Evolutionary conservation across 2,329 filamentous ascomycete genomes (phyloP).

Genomic region (Scleromitrula shiraiana): DNA sequence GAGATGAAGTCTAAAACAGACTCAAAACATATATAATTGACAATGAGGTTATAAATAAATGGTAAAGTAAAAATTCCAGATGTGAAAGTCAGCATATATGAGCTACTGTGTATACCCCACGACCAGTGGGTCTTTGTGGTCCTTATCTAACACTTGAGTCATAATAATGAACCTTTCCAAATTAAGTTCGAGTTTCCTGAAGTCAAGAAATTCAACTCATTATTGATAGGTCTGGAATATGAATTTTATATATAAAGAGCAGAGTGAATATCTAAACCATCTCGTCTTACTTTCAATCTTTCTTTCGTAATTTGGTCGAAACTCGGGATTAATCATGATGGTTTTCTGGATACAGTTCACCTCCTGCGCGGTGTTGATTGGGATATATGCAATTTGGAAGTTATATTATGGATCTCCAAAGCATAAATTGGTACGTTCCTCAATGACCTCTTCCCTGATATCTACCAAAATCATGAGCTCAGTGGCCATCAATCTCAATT

Average conservation of each 20-base stretch:
- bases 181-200: slow-evolving; percentile 2
- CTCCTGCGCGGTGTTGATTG: not conserved
- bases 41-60: too few species aligned
- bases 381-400: not conserved
- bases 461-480: too few species aligned
- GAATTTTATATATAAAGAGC: too few species aligned
- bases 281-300: not conserved
- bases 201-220: too few species aligned
- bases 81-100: too few species aligned
- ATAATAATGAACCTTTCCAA: not conserved
- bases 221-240: too few species aligned
- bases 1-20: too few species aligned
- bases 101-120: not conserved
- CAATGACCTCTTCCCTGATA: too few species aligned
- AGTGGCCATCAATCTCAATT: too few species aligned
- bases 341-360: slow-evolving; percentile 1
- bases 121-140: not conserved
- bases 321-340: not conserved
- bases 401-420: not conserved
- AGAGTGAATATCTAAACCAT: not conserved
- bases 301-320: not conserved
- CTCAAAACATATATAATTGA: too few species aligned
- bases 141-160: not conserved
- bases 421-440: too few species aligned
- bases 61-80: too few species aligned